A percentile compares a stretch with the other conserved stretches of the same genome.
Conservation (phyloP, 2,329 filamentous ascomycete species). For the Madurella mycetomatis region DNA sequence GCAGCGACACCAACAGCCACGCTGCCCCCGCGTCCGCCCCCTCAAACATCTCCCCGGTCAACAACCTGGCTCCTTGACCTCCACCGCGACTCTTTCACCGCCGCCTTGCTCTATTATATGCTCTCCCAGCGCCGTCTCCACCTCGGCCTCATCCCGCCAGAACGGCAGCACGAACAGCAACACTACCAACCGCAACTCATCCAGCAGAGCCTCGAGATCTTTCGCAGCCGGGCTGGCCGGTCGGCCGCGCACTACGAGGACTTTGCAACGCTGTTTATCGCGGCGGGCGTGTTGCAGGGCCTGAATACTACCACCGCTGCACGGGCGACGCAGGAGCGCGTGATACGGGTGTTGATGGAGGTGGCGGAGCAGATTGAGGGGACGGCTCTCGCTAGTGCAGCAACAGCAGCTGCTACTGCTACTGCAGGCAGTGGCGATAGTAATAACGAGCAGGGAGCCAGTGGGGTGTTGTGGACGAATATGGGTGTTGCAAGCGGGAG, state of each 20-base stretch:
- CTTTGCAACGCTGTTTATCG: constrained; percentile 21
- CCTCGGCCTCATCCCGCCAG: constrained; percentile 3
- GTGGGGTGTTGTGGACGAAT: background rate
- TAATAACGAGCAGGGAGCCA: background rate
- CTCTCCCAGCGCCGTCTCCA: constrained; percentile 16
- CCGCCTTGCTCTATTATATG: constrained; percentile 22
- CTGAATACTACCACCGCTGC: constrained; percentile 8
- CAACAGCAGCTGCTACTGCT: no score
- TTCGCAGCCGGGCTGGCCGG: constrained; percentile 20
- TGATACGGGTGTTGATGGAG: constrained; percentile 18
- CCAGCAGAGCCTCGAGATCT: constrained; percentile 14
- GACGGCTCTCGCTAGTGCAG: constrained; percentile 18
- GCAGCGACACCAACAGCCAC: no score
- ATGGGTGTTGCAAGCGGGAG: no score
- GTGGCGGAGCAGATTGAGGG: constrained; percentile 25
- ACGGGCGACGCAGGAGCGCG: background rate
- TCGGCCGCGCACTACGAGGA: constrained; percentile 25
- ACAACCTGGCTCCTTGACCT: constrained; percentile 25
- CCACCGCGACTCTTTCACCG: constrained; percentile 26
- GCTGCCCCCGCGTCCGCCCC: background rate
- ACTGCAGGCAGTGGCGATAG: no score
- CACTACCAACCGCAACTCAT: constrained; percentile 5
- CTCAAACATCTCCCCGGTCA: background rate
- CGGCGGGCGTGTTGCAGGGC: constrained; percentile 15
- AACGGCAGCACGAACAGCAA: background rate